Evolutionary conservation across 495 filamentous ascomycete species (phyloP), one percentile per base, ranked within the genome.

Genomic region (Aspergillus diversus): DNA sequence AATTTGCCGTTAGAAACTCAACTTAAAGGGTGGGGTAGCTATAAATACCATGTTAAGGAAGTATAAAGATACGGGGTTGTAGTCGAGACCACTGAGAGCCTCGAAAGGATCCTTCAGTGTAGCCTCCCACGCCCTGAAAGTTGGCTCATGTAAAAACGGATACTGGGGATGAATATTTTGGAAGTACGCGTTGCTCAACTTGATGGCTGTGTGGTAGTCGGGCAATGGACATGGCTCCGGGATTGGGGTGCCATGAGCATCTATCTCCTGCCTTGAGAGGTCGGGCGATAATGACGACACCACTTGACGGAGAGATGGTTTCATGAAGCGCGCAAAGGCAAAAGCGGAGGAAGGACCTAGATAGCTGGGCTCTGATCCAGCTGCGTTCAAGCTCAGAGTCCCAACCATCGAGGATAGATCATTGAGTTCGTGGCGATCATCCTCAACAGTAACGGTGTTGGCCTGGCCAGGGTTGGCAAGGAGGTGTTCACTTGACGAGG

Each of bases 121-220:
- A 5, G 11, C 39, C 39, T 43, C 39, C 39, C 39, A 43, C 8
- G 8, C n/a, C n/a, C n/a, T 15, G n/a, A 43, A 43, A 5, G 48
- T 32, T 5, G 50, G 50, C 5, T 12, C 21, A 32, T 52, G 50
- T 8, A 52, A 13, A 8, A 52, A 9, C 7, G 50, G 50, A 32
- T 52, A 52, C 50, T 52, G 50, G 3, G 50, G 50, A 12, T 52
- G 50, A 15, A 52, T 52, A 33, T 52, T 52, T 8, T 52, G 13
- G 27, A 52, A 52, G 15, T 52, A 52, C 2, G 50, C 39, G 11
- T 43, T 43, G 8, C 11, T 15, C 39, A 43, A 43, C 12, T 43
- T 43, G 11, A 15, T 8, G 11, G 11, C 39, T 11, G 39, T 43
- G 11, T 4, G 11, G n/a, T 11, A 4, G 4, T 11, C 11, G 2